A percentile compares a stretch with the other conserved stretches of the same genome.
Evolutionary conservation across 2,329 filamentous ascomycete species (phyloP).

Genomic region (Fusarium sarcochroum): DNA sequence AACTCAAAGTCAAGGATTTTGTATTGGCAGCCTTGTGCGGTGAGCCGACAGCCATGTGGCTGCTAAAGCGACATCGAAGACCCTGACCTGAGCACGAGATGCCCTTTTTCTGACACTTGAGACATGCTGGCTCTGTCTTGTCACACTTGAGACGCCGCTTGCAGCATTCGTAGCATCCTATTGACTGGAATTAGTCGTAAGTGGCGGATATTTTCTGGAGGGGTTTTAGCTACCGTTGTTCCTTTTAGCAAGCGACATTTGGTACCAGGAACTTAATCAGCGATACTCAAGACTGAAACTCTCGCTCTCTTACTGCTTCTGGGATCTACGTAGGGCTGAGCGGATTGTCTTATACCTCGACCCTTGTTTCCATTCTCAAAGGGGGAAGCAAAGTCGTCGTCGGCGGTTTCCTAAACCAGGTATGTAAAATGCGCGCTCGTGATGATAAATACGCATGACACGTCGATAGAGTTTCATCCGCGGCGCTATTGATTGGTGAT

Average conservation of each 20-base stretch:
- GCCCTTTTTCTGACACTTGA: slow-evolving; percentile 57
- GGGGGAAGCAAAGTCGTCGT: neutral
- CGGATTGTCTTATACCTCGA: slow-evolving; percentile 1
- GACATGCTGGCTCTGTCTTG: slow-evolving; percentile 55
- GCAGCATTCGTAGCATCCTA: slow-evolving; percentile 57
- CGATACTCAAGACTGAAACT: neutral
- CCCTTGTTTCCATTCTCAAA: neutral
- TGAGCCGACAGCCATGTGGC: slow-evolving; percentile 43
- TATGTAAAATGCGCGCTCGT: slow-evolving; percentile 17
- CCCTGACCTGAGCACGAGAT: slow-evolving; percentile 57
- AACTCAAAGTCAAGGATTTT: slow-evolving; percentile 8
- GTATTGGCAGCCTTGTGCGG: neutral
- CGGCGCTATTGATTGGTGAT: slow-evolving; percentile 13
- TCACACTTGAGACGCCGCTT: slow-evolving; percentile 57
- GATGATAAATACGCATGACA: slow-evolving; percentile 10
- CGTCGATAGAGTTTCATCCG: neutral
- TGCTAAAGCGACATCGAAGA: slow-evolving; percentile 55
- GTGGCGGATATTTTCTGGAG: neutral
- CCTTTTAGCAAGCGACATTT: slow-evolving; percentile 49
- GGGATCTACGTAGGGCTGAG: neutral
- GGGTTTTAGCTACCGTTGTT: slow-evolving; percentile 43
- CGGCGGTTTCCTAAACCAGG: neutral
- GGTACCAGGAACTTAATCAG: neutral
- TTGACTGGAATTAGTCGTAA: neutral
- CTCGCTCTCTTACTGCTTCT: slow-evolving; percentile 11